phyloP scores from a whole-genome alignment of 108 stramenopile species.

The Ochromonas danica region DNA sequence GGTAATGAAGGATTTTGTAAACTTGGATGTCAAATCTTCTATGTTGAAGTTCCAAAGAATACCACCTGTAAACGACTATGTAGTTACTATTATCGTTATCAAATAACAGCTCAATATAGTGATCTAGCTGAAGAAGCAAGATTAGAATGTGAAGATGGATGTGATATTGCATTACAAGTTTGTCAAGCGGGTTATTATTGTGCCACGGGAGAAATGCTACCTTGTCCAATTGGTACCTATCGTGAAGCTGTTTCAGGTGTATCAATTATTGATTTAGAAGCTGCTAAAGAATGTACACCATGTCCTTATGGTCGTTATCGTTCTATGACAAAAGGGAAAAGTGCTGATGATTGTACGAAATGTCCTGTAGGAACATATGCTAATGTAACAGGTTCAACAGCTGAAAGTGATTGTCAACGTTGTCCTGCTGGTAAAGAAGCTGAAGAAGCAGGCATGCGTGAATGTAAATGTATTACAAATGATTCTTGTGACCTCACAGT shows the following conservation, averaged over 20 bases:
- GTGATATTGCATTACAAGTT: conserved; percentile 59
- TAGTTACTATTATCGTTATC: conserved; percentile 57
- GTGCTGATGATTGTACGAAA: conserved; percentile 42
- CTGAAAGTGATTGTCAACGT: neutral
- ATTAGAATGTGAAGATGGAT: conserved; percentile 69
- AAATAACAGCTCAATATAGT: conserved; percentile 59
- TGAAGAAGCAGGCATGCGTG: conserved; percentile 19
- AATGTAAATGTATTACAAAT: conserved; percentile 8
- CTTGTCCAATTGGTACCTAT: conserved; percentile 64
- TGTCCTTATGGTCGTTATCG: conserved; percentile 61
- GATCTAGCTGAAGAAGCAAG: conserved; percentile 62
- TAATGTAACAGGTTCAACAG: conserved; percentile 21
- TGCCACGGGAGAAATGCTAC: conserved; percentile 58
- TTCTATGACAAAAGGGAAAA: conserved; percentile 51
- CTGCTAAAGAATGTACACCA: conserved; percentile 48
- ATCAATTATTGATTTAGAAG: conserved; percentile 38
- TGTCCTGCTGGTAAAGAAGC: conserved; percentile 20
- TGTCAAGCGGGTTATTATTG: conserved; percentile 70
- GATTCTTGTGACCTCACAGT: neutral
- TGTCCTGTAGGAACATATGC: conserved; percentile 58
- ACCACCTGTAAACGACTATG: conserved; percentile 51
- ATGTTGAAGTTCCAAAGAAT: conserved; percentile 32
- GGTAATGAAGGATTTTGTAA: conserved; percentile 42
- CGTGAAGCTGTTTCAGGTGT: conserved; percentile 39
- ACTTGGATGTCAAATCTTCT: conserved; percentile 48